These are phyloP conservation scores for Barbarea vulgaris DNA, from an alignment of 345 rosid genomes.

Conservation along the genomic window DNA sequence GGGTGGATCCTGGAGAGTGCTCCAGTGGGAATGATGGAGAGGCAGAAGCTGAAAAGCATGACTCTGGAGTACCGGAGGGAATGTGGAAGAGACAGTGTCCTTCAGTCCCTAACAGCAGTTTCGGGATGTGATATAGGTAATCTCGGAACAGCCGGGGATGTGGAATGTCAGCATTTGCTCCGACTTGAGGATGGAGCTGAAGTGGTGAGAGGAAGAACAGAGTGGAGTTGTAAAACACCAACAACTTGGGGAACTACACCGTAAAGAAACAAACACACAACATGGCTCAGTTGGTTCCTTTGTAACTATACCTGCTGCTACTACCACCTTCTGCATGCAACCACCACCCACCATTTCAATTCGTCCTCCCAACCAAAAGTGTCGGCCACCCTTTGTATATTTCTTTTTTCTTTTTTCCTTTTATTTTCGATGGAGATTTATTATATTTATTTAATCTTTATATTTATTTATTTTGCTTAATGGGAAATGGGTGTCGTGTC, in stretches of 20 bases:
- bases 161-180: slow-evolving; percentile 94
- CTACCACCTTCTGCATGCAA: slow-evolving; percentile 18
- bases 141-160: slow-evolving; percentile 46
- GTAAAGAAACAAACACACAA: neutral
- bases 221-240: slow-evolving; percentile 78
- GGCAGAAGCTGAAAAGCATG: slow-evolving; percentile 71
- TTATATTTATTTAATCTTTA: slow-evolving; percentile 44
- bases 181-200: slow-evolving; percentile 85
- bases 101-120: slow-evolving; percentile 84
- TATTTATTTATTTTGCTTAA: slow-evolving; percentile 23
- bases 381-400: slow-evolving; percentile 38
- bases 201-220: slow-evolving; percentile 85
- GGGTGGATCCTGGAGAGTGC: slow-evolving; percentile 99
- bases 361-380: slow-evolving; percentile 19
- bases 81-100: slow-evolving; percentile 88
- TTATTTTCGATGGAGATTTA: slow-evolving; percentile 27
- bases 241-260: slow-evolving; percentile 38
- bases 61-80: slow-evolving; percentile 95
- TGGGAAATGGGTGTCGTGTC: slow-evolving; percentile 11
- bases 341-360: slow-evolving; percentile 20
- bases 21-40: slow-evolving; percentile 83
- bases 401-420: slow-evolving; percentile 24
- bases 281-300: slow-evolving; percentile 21
- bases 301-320: slow-evolving; percentile 36
- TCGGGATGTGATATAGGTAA: slow-evolving; percentile 50